A percentile compares a stretch with the other conserved stretches of the same genome.
These are phyloP conservation scores for Phytopythium chamaehyphon DNA, from an alignment of 352 stramenopile species.

Conservation along the genomic window DNA sequence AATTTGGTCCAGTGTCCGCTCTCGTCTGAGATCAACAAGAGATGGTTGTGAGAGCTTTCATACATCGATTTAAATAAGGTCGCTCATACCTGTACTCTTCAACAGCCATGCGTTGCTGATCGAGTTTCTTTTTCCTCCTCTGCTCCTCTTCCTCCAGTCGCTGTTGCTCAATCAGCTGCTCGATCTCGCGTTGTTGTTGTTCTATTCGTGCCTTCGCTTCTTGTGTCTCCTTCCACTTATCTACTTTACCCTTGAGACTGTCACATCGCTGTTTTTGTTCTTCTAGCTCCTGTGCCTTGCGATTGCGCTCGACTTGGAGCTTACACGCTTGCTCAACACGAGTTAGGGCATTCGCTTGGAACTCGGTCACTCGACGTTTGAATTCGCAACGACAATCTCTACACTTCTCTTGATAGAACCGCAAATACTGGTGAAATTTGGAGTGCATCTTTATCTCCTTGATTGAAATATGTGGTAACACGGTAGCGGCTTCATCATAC, in stretches of 20 bases:
- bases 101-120: conserved; percentile 44
- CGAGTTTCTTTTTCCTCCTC: conserved; percentile 35
- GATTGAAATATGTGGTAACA: conserved; percentile 32
- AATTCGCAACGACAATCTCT: conserved; percentile 43
- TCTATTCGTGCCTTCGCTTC: conserved; percentile 55
- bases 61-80: not conserved
- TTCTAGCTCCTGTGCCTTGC: conserved; percentile 29
- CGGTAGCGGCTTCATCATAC: conserved; percentile 50
- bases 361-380: conserved; percentile 26
- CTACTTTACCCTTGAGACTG: conserved; percentile 36
- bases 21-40: conserved; percentile 5
- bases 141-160: conserved; percentile 33
- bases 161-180: conserved; percentile 32
- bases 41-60: not conserved
- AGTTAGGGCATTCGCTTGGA: conserved; percentile 19
- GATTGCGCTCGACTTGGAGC: conserved; percentile 20
- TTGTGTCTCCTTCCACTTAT: conserved; percentile 44
- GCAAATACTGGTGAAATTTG: conserved; percentile 55
- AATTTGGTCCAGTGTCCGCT: conserved; percentile 41
- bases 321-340: conserved; percentile 23
- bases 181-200: conserved; percentile 50
- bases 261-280: conserved; percentile 36
- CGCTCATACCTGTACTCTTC: conserved; percentile 63
- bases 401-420: conserved; percentile 54
- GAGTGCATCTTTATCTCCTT: conserved; percentile 44